These are phyloP conservation scores for Rheum nobile DNA, from an alignment of 148 eudicot genomes.

Conservation along the genomic window DNA sequence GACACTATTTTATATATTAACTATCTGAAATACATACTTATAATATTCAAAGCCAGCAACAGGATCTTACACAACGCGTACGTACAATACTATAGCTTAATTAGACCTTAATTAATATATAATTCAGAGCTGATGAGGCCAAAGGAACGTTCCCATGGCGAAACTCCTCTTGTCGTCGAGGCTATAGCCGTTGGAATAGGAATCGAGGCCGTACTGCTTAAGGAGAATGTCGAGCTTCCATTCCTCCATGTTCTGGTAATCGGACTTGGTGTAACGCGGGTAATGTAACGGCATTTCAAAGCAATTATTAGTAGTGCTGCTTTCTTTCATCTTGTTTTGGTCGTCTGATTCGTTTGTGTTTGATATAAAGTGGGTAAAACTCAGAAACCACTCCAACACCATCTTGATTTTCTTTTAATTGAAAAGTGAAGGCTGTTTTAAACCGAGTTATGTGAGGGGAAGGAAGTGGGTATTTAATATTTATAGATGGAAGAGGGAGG, in stretches of 20 bases:
- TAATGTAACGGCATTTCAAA: neutral
- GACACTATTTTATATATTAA: too few relatives aligned
- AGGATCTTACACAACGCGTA: too few relatives aligned
- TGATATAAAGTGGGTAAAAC: neutral
- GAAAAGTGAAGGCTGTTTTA: neutral
- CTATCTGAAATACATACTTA: too few relatives aligned
- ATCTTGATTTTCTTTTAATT: neutral
- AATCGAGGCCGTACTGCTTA: neutral
- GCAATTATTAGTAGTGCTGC: neutral
- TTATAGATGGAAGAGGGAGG: neutral
- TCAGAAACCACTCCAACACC: neutral
- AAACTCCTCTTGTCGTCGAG: neutral
- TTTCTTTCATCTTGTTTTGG: neutral
- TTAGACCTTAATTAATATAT: too few relatives aligned
- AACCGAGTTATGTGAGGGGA: neutral
- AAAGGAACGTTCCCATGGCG: neutral
- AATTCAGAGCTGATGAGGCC: slow-evolving; percentile 2
- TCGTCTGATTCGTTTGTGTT: neutral
- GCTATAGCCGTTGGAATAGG: neutral
- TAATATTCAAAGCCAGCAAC: too few relatives aligned
- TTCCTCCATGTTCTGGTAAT: neutral
- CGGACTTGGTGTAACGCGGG: neutral
- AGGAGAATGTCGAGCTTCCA: neutral
- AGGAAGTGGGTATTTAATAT: neutral
- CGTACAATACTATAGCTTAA: too few relatives aligned